Evolutionary conservation across 176 grass and related monocot genomes (phyloP).

Genomic region (Oryza coarctata): DNA sequence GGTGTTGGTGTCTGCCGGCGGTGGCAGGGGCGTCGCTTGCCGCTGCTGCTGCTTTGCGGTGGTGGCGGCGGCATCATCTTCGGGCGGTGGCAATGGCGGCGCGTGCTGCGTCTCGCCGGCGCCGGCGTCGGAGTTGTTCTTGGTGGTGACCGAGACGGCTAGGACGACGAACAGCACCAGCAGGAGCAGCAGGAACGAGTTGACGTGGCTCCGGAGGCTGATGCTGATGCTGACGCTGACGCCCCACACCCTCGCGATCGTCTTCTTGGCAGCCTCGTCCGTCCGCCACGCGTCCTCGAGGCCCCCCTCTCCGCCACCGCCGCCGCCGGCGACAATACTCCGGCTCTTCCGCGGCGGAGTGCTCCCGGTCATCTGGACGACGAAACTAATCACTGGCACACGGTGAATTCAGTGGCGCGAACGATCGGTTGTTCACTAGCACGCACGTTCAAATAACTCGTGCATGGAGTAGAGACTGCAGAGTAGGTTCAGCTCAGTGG

Average conservation of each 20-base stretch:
- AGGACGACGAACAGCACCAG: constrained; percentile 44
- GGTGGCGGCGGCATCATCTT: not conserved
- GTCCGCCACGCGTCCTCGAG: constrained; percentile 15
- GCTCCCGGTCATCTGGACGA: not conserved
- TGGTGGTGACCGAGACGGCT: constrained; percentile 30
- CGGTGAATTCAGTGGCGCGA: not conserved
- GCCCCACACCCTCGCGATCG: constrained; percentile 9
- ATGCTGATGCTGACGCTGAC: too few relatives aligned
- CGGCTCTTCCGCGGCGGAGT: constrained; percentile 4
- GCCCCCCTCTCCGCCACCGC: not conserved
- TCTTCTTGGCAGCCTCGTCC: not conserved
- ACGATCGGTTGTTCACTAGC: not conserved
- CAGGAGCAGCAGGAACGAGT: constrained; percentile 42
- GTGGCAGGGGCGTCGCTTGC: not conserved
- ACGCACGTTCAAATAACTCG: constrained; percentile 26
- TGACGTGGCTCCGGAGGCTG: constrained; percentile 48
- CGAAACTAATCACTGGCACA: not conserved
- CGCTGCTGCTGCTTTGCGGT: not conserved
- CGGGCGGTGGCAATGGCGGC: not conserved
- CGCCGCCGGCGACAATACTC: not conserved
- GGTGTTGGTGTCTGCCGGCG: too few relatives aligned
- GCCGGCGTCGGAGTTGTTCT: not conserved
- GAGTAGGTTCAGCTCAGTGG: not conserved
- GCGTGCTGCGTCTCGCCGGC: not conserved
- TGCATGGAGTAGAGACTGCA: not conserved